Evolutionary conservation across 2,329 filamentous ascomycete genomes (phyloP), one percentile per base, ranked within the genome.

Genomic region (Aspergillus phoenicis): DNA sequence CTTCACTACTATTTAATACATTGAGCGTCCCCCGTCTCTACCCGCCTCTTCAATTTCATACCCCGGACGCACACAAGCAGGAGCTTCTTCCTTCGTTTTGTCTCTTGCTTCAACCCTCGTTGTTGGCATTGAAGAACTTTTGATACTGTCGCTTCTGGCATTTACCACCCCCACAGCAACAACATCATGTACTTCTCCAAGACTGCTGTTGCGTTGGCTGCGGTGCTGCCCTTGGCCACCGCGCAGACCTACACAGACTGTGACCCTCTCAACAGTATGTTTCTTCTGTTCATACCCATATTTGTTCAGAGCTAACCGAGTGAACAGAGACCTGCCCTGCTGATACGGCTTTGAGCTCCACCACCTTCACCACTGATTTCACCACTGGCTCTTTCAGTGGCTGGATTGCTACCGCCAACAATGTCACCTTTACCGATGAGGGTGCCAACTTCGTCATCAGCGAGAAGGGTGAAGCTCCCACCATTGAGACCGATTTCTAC

Each of bases 401-500:
- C 61, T 93, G 89, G 86, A 87, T 88, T 69, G 86, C 85, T 53
- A 88, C 86, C 8, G 86, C 87, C 53, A 89, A 89, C 57, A 79
- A 76, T 8, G 83, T 96, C 55, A 80, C 80, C n/a, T 93, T 88
- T 71, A 83, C 83, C 61, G 70, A 82, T 20, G 84, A 93, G 71
- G 95, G 95, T 68, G 93, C 87, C 26, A 86, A 86, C 43, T 96
- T 99, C 77, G 92, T 90, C 30, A 88, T 99, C 60, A 78, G 84
- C 52, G 81, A 88, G 74, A 83, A 87, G 53, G 93, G 94, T 65
- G 91, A 98, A 73, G 87, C 93, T 2, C 95, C 95, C 0, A 92
- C 93, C 74, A 86, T 99, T 61, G 84, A 85, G 65, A 96, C 92
- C 64, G 85, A 93, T 70, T 97, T 96, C 84, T 97, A 97, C 83